phyloP scores from a whole-genome alignment of 2,329 filamentous ascomycete species.

The Neoascochyta sp. region DNA sequence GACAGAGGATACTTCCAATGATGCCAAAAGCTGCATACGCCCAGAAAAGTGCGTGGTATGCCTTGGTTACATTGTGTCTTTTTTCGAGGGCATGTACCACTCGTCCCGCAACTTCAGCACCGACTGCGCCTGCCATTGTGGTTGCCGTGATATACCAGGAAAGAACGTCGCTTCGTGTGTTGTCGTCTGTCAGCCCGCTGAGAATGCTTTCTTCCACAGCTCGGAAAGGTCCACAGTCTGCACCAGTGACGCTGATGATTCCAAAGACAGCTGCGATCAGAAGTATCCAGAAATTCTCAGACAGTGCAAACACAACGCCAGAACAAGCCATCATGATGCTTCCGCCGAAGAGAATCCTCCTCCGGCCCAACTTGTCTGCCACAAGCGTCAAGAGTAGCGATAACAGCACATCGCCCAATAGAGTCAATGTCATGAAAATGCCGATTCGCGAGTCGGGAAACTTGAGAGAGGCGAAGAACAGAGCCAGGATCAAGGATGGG shows the following conservation, averaged over 20 bases:
- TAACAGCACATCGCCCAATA: constrained; percentile 39
- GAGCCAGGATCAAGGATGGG: constrained; percentile 36
- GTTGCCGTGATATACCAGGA: constrained; percentile 41
- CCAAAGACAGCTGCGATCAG: constrained; percentile 38
- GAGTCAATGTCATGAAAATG: constrained; percentile 41
- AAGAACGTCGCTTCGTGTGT: constrained; percentile 37
- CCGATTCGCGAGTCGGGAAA: constrained; percentile 38
- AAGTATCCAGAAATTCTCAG: constrained; percentile 38
- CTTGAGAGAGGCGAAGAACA: constrained; percentile 37
- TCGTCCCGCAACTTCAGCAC: constrained; percentile 38
- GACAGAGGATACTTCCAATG: constrained; percentile 38
- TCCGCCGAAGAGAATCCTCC: constrained; percentile 35
- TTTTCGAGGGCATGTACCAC: constrained; percentile 40
- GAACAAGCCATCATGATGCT: constrained; percentile 37
- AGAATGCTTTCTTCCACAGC: constrained; percentile 38
- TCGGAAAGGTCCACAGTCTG: constrained; percentile 35
- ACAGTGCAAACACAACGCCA: constrained; percentile 35
- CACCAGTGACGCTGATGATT: constrained; percentile 37
- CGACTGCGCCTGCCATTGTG: constrained; percentile 35
- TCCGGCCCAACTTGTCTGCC: constrained; percentile 36
- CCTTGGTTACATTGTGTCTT: constrained; percentile 34
- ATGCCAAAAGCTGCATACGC: constrained; percentile 43
- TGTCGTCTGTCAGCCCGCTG: constrained; percentile 35
- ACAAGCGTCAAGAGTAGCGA: constrained; percentile 39
- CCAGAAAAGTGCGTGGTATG: constrained; percentile 44